phyloP scores from a whole-genome alignment of 1,284 basidiomycete species.

The Trichosporon sp. region DNA sequence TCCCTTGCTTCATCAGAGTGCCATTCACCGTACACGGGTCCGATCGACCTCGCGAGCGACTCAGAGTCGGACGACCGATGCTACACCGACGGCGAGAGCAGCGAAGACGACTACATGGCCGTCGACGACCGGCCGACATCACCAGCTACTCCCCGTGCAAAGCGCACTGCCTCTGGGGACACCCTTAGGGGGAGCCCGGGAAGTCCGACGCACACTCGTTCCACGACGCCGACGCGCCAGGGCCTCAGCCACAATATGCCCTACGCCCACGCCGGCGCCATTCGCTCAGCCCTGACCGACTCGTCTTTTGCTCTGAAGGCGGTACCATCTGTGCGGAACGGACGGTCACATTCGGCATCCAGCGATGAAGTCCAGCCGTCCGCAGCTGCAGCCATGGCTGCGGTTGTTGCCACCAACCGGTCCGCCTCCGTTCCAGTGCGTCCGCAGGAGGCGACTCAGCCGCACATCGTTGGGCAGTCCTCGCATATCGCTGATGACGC shows the following conservation, averaged over 20 bases:
- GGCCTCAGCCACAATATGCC: constrained; percentile 5
- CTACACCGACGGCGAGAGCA: constrained; percentile 23
- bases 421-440: constrained; percentile 10
- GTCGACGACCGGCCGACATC: constrained; percentile 13
- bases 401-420: constrained; percentile 19
- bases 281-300: constrained; percentile 1
- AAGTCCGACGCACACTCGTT: constrained; percentile 18
- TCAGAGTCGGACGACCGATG: constrained; percentile 1
- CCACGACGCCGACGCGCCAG: constrained; percentile 22
- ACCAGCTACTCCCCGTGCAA: constrained; percentile 24
- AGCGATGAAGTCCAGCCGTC: constrained; percentile 15
- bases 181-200: neutral
- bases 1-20: constrained; percentile 20
- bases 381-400: constrained; percentile 14
- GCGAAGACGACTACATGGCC: constrained; percentile 19
- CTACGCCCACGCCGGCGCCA: constrained; percentile 11
- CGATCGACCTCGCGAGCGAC: constrained; percentile 9
- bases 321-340: constrained; percentile 6
- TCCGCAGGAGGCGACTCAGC: constrained; percentile 7
- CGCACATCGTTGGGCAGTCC: constrained; percentile 14
- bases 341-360: constrained; percentile 15
- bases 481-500: constrained; percentile 27
- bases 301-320: constrained; percentile 9
- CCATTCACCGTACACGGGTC: constrained; percentile 2
- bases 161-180: constrained; percentile 21